Conservation (phyloP, 495 filamentous ascomycete species). For the Talaromyces wortmannii region DNA sequence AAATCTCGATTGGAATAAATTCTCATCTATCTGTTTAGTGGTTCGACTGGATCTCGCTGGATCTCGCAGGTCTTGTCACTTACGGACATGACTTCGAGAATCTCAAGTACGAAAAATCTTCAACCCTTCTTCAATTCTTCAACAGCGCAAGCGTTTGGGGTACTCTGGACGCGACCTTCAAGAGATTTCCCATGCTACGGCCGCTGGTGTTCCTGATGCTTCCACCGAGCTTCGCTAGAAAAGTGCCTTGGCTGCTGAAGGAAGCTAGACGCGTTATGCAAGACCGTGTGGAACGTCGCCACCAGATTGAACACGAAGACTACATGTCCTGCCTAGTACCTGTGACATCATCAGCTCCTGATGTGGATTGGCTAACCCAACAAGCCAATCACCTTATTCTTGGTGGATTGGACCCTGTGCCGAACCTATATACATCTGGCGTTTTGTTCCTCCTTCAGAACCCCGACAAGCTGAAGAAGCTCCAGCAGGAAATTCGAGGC, state of each 20-base stretch:
- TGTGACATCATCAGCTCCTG: too few species aligned
- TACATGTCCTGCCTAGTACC: not conserved
- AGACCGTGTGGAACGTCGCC: not conserved
- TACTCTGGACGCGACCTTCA: too few species aligned
- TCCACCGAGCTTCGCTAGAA: not conserved
- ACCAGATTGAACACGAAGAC: not conserved
- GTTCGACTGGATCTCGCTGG: constrained; percentile 1
- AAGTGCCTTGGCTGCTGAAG: not conserved
- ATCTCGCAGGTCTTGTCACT: not conserved
- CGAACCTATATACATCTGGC: not conserved
- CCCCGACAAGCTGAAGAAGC: constrained; percentile 22
- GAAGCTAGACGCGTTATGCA: too few species aligned
- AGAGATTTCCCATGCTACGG: too few species aligned
- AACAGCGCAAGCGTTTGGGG: too few species aligned
- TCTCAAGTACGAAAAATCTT: not conserved
- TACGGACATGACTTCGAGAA: not conserved
- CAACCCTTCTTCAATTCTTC: too few species aligned
- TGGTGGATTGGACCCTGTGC: not conserved
- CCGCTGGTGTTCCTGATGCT: too few species aligned
- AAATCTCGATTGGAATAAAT: not conserved
- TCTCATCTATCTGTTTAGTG: not conserved
- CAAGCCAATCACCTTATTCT: not conserved
- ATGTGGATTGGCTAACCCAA: too few species aligned
- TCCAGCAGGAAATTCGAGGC: constrained; percentile 23
- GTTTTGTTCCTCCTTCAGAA: constrained; percentile 38